Evolutionary conservation across 129 eudicot genomes (phyloP).

Genomic region (Rutidosis leptorrhynchoides): DNA sequence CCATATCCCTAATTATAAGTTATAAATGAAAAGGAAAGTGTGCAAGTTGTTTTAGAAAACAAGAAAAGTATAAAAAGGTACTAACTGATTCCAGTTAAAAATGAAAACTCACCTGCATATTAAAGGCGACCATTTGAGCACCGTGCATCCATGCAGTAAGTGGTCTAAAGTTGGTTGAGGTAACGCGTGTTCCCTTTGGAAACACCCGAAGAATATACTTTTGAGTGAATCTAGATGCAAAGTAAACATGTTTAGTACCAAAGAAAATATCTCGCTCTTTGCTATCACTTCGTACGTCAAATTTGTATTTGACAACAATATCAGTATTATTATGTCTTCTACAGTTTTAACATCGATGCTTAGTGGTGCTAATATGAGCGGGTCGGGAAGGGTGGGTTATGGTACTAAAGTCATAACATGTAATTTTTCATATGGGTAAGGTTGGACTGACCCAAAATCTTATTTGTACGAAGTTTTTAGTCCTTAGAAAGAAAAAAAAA

Average conservation of each 20-base stretch:
- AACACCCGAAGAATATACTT: constrained; percentile 75
- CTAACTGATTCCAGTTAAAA: constrained; percentile 5
- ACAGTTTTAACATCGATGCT: background rate
- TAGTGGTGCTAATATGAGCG: background rate
- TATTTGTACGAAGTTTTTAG: background rate
- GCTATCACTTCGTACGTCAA: constrained; percentile 1
- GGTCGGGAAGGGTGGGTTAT: background rate
- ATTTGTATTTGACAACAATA: background rate
- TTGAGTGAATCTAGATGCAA: constrained; percentile 68
- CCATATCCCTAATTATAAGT: constrained; percentile 36
- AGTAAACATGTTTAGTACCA: constrained; percentile 19
- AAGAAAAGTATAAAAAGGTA: background rate
- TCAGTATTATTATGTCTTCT: background rate
- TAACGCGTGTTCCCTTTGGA: constrained; percentile 87
- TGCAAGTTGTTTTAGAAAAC: background rate
- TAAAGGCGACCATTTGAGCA: constrained; percentile 96
- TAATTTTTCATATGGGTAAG: background rate
- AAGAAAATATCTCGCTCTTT: background rate
- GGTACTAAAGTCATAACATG: background rate
- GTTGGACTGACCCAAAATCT: background rate
- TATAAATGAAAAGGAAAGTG: background rate
- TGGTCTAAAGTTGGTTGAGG: constrained; percentile 87
- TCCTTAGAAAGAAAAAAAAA: background rate
- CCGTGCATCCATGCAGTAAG: constrained; percentile 87
- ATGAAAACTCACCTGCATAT: constrained; percentile 78